Conservation (phyloP, 306 rosid species). For the Medicago lupulina region DNA sequence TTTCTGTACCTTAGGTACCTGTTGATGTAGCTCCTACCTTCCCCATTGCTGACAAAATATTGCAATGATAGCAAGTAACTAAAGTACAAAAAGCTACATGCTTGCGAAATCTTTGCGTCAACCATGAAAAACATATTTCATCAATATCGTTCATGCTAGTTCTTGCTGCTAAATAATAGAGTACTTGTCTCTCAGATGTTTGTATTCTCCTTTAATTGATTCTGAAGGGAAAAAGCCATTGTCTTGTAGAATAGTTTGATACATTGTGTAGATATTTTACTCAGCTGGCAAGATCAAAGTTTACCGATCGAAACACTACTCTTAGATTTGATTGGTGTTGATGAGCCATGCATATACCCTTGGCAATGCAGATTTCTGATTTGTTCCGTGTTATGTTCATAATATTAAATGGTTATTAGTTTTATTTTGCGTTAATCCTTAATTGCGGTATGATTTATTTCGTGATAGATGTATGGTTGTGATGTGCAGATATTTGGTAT, state of each 20-base stretch:
- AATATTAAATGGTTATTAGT: too few relatives aligned
- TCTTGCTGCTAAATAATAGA: conserved; percentile 15
- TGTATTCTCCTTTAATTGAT: conserved; percentile 12
- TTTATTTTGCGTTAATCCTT: too few relatives aligned
- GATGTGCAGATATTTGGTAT: too few relatives aligned
- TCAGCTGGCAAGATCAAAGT: background rate
- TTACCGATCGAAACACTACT: background rate
- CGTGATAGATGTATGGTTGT: too few relatives aligned
- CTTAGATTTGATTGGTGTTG: background rate
- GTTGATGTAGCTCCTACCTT: conserved; percentile 84
- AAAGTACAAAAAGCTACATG: conserved; percentile 21
- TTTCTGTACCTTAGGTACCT: conserved; percentile 63
- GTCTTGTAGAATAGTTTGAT: conserved; percentile 1
- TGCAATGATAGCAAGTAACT: conserved; percentile 42
- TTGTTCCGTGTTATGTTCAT: background rate
- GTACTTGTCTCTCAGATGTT: background rate
- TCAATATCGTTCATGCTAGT: background rate
- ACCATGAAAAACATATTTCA: background rate
- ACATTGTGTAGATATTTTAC: background rate
- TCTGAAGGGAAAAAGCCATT: conserved; percentile 1
- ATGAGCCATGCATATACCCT: background rate
- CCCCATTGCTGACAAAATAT: conserved; percentile 68
- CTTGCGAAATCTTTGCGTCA: conserved; percentile 13
- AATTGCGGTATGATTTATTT: too few relatives aligned
- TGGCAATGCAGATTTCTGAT: background rate